Conservation (phyloP, 2,329 filamentous ascomycete species). For the Penicillium sp. region DNA sequence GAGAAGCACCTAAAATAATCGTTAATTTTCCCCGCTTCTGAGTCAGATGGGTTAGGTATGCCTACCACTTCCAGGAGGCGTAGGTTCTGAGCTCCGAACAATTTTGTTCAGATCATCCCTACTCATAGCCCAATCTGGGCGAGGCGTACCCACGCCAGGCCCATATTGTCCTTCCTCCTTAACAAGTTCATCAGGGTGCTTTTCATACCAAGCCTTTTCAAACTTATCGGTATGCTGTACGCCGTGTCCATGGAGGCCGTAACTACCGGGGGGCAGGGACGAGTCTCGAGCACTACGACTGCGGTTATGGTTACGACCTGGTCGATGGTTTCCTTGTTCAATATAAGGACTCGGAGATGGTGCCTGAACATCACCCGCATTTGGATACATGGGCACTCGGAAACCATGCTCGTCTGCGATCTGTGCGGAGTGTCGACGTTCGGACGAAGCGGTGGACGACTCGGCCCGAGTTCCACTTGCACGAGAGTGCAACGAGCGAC, state of each 20-base stretch:
- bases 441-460: conserved; percentile 51
- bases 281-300: conserved; percentile 73
- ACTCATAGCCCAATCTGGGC: conserved; percentile 81
- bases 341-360: conserved; percentile 74
- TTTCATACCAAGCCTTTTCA: conserved; percentile 89
- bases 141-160: conserved; percentile 60
- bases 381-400: conserved; percentile 90
- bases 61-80: conserved; percentile 58
- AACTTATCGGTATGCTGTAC: conserved; percentile 76
- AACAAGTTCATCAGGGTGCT: conserved; percentile 78
- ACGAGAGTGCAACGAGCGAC: conserved; percentile 64
- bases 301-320: conserved; percentile 66
- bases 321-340: conserved; percentile 50
- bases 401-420: conserved; percentile 82
- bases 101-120: conserved; percentile 90
- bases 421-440: conserved; percentile 61
- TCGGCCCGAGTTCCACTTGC: conserved; percentile 60
- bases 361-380: conserved; percentile 94
- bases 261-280: conserved; percentile 82
- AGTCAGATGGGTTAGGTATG: conserved; percentile 5
- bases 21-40: conserved; percentile 17
- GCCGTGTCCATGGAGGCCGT: conserved; percentile 89
- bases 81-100: conserved; percentile 69
- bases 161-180: conserved; percentile 74
- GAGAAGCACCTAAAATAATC: conserved; percentile 62